phyloP scores from a whole-genome alignment of 2,329 filamentous ascomycete genomes.

The Basipetospora chlamydospora region DNA sequence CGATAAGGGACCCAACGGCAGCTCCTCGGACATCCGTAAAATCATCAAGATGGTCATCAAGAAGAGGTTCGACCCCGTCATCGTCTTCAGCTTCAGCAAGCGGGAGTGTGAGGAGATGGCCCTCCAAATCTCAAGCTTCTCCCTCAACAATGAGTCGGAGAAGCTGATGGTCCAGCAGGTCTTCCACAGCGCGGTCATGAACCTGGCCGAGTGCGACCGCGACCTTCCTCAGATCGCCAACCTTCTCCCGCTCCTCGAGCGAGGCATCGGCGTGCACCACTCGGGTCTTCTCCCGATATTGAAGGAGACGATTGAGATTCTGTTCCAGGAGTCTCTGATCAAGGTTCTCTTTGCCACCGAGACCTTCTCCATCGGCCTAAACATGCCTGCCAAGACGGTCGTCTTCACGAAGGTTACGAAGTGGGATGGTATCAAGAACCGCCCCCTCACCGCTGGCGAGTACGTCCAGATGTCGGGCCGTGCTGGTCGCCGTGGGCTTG shows the following conservation, averaged over 20 bases:
- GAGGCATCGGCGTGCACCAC: constrained; percentile 94
- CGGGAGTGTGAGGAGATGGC: constrained; percentile 87
- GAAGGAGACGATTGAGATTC: constrained; percentile 96
- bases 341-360: constrained; percentile 97
- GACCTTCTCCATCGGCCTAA: constrained; percentile 95
- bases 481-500: constrained; percentile 89
- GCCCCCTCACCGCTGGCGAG: constrained; percentile 85
- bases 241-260: constrained; percentile 73
- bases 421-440: constrained; percentile 68
- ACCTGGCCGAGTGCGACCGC: constrained; percentile 81
- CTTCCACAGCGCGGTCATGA: constrained; percentile 84
- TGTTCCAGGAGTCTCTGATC: constrained; percentile 95
- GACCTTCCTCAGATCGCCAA: constrained; percentile 80
- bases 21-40: constrained; percentile 92
- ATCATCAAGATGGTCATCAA: constrained; percentile 98
- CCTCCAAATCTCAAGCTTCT: constrained; percentile 68
- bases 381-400: constrained; percentile 98
- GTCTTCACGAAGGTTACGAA: constrained; percentile 97
- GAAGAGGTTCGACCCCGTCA: constrained; percentile 94
- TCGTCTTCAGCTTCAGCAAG: constrained; percentile 99
- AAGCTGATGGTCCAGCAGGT: constrained; percentile 90
- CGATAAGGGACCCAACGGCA: no score
- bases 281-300: constrained; percentile 88
- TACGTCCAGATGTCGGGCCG: constrained; percentile 99
- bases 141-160: constrained; percentile 93